Conservation (phyloP, 2,329 filamentous ascomycete genomes). For the Verruconis gallopava region DNA sequence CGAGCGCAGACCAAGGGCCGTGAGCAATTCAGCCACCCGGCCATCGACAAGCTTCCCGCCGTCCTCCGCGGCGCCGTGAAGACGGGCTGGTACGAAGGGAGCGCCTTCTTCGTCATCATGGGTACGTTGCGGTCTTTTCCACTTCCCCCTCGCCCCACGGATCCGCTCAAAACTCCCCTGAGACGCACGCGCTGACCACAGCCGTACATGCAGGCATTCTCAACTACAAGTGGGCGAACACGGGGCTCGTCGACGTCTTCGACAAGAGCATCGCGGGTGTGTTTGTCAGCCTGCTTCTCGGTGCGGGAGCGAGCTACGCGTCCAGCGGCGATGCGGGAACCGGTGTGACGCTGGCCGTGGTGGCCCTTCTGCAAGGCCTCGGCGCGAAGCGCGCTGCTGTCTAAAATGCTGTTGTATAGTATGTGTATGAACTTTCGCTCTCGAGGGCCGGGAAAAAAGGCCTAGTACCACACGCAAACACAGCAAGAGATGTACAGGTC, state of each 20-base stretch:
- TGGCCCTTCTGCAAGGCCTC: not conserved
- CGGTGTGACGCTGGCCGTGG: not conserved
- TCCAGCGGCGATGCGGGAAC: not conserved
- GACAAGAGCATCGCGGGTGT: not conserved
- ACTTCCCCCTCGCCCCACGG: too few species aligned
- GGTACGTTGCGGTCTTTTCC: conserved; percentile 15
- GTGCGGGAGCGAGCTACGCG: not conserved
- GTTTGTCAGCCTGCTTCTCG: not conserved
- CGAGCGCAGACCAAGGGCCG: not conserved
- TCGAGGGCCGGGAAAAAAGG: too few species aligned
- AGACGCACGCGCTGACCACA: not conserved
- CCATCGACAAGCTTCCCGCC: conserved; percentile 19
- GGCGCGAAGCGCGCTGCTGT: not conserved
- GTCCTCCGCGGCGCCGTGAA: conserved; percentile 20
- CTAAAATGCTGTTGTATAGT: too few species aligned
- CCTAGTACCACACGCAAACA: too few species aligned
- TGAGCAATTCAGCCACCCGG: conserved; percentile 10
- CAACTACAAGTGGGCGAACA: not conserved
- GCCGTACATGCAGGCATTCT: not conserved
- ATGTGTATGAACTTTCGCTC: too few species aligned
- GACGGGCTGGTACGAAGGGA: conserved; percentile 25
- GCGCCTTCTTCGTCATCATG: conserved; percentile 23
- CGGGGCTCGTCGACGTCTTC: not conserved
- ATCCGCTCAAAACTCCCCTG: not conserved
- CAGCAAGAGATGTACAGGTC: too few species aligned